Conservation (phyloP, 1,139 yeast genomes). For the Diutina scorzettiae region DNA sequence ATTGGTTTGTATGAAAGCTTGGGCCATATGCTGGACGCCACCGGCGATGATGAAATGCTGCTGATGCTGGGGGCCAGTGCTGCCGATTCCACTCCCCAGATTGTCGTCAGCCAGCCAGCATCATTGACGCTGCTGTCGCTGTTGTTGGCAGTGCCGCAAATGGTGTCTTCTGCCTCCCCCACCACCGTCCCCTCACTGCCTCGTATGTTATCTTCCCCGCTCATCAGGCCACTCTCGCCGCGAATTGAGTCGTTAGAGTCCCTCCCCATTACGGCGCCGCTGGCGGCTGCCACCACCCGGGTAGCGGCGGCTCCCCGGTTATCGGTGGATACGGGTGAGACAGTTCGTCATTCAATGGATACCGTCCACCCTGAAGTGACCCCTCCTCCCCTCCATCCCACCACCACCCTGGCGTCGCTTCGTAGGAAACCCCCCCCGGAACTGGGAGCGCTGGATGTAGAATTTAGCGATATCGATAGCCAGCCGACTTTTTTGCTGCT, state of each 20-base stretch:
- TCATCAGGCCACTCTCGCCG: neutral
- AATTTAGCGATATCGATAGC: neutral
- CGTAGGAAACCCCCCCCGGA: conserved; percentile 1
- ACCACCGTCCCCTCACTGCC: neutral
- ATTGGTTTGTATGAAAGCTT: neutral
- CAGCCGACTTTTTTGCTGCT: neutral
- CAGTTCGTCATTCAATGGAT: neutral
- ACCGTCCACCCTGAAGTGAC: neutral
- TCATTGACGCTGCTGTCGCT: neutral
- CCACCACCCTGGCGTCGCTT: neutral
- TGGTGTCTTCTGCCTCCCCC: neutral
- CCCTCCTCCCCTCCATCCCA: neutral
- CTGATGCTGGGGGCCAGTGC: neutral
- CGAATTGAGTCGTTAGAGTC: neutral
- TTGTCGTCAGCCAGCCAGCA: neutral
- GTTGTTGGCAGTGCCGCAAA: neutral
- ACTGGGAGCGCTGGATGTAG: neutral
- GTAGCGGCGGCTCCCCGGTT: neutral
- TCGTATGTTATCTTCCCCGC: neutral
- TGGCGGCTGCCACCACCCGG: conserved; percentile 3
- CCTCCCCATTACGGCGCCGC: neutral
- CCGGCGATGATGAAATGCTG: neutral
- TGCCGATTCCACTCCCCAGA: neutral
- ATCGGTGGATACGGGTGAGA: no score
- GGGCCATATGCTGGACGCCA: neutral